Percentiles rank a stretch among this genome's conserved stretches.
phyloP scores from a whole-genome alignment of 352 stramenopile genomes.

The Pythium sp. region DNA sequence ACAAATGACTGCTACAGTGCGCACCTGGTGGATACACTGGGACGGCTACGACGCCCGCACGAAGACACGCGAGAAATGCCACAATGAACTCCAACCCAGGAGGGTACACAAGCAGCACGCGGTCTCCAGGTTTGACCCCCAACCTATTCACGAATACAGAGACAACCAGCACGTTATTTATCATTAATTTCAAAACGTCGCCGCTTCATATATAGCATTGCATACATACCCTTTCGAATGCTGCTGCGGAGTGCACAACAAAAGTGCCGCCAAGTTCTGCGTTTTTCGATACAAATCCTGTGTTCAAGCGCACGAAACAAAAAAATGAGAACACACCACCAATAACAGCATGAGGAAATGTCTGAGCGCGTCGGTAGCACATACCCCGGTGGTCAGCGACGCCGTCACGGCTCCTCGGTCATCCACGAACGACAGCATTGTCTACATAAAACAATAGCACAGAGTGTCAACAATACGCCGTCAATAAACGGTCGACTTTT shows the following conservation, averaged over 20 bases:
- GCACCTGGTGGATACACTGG: constrained; percentile 83
- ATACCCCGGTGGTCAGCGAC: constrained; percentile 58
- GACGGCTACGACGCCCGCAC: constrained; percentile 91
- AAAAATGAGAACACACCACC: constrained; percentile 5
- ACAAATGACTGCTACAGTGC: not conserved
- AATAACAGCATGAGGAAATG: not conserved
- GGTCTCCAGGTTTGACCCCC: constrained; percentile 62
- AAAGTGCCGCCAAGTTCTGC: constrained; percentile 65
- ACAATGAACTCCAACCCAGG: constrained; percentile 98
- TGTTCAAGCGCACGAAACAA: constrained; percentile 2
- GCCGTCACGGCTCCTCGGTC: constrained; percentile 53
- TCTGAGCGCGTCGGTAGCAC: not conserved
- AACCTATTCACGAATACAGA: constrained; percentile 32
- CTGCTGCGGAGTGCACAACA: constrained; percentile 44
- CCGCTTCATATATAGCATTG: not conserved
- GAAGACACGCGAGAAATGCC: constrained; percentile 95
- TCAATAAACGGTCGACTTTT: not conserved
- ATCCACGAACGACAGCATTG: constrained; percentile 76
- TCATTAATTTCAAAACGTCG: not conserved
- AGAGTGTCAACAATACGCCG: not conserved
- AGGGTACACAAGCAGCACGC: constrained; percentile 96
- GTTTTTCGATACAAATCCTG: constrained; percentile 69
- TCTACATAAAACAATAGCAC: constrained; percentile 26
- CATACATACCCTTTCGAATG: constrained; percentile 59
- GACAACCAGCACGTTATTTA: not conserved